A percentile compares a stretch with the other conserved stretches of the same genome.
Evolutionary conservation across 331 rosid species (phyloP).

Genomic region (Malus hybrid): DNA sequence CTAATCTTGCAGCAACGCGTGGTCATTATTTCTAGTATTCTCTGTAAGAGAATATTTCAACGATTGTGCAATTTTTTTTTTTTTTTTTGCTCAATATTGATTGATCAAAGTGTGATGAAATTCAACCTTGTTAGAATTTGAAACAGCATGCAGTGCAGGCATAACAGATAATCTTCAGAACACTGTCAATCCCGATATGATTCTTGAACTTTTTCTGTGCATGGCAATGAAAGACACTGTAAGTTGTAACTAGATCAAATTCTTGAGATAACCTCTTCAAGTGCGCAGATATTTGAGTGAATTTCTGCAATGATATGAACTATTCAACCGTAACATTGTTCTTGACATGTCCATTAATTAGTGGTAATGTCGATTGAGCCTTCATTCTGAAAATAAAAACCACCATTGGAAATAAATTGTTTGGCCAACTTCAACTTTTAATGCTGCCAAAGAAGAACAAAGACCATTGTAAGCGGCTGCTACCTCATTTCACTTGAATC

Average conservation of each 20-base stretch:
- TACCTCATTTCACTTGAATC: slow-evolving; percentile 25
- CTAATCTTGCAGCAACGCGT: no score
- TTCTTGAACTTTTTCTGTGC: slow-evolving; percentile 31
- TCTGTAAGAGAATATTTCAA: no score
- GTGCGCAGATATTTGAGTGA: slow-evolving; percentile 27
- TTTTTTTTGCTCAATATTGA: no score
- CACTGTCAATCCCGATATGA: slow-evolving; percentile 18
- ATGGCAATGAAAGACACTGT: slow-evolving; percentile 43
- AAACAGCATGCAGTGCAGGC: no score
- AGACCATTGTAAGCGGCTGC: slow-evolving; percentile 29
- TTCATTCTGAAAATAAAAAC: slow-evolving; percentile 36
- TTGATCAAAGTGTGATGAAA: no score
- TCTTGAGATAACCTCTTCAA: slow-evolving; percentile 33
- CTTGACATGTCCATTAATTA: background rate
- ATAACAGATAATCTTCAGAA: no score
- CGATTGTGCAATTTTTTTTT: no score
- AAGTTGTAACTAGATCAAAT: slow-evolving; percentile 31
- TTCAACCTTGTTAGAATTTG: no score
- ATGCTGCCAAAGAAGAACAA: slow-evolving; percentile 36
- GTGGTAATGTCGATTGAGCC: background rate
- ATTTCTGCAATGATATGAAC: slow-evolving; percentile 16
- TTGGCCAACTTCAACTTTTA: slow-evolving; percentile 28
- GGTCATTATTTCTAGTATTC: no score
- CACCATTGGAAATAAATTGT: slow-evolving; percentile 52
- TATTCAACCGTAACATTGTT: background rate